Evolutionary conservation across 2,329 filamentous ascomycete genomes (phyloP), one percentile per base, ranked within the genome.

Genomic region (Aotearoamyces nothofagi): DNA sequence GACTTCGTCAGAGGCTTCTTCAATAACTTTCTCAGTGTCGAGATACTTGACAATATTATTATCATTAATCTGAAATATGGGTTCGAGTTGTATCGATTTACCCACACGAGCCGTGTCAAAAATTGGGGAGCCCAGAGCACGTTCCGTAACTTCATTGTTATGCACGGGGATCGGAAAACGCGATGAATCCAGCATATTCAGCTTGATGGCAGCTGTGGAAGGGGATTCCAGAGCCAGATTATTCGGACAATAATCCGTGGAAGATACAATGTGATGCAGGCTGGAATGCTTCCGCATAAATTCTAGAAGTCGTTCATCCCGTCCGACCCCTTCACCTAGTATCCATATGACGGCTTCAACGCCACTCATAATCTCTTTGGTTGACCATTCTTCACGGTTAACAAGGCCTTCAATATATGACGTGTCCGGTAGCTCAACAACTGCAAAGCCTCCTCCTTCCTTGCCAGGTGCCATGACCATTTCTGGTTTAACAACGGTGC

Each of bases 341-440:
- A 82, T 73, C 87, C 90, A 98, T 41, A 90, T 68, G 27, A 92
- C 67, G 22, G 65, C 64, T 25, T 64, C 57, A 25, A 94, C 52
- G 27, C 75, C 68, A 5, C 59, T 58, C 61, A 82, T 81, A 17
- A 92, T 56, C 16, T 68, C 56, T 8, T 58, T 43, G 20, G 68
- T 66, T 11, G 61, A 56, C 73, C 80, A 86, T 50, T 94, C 87
- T 3, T 73, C 63, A 17, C 82, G 68, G 19, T 60, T 57, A 24
- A 92, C 43, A 29, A 94, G 62, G 5, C 66, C 54, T 9, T 76
- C 69, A 15, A 96, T 56, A 43, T 90, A 86, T 5, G 72, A 68
- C 1, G 50, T 36, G 9, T 74, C 67, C 1, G 83, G 81, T 5
- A 98, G 51, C 41, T 96, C 86, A 22, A 92, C 59, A 5, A 98